These are phyloP conservation scores for Papiliotrema flavescens DNA, from an alignment of 1,284 basidiomycete species.

Conservation along the genomic window DNA sequence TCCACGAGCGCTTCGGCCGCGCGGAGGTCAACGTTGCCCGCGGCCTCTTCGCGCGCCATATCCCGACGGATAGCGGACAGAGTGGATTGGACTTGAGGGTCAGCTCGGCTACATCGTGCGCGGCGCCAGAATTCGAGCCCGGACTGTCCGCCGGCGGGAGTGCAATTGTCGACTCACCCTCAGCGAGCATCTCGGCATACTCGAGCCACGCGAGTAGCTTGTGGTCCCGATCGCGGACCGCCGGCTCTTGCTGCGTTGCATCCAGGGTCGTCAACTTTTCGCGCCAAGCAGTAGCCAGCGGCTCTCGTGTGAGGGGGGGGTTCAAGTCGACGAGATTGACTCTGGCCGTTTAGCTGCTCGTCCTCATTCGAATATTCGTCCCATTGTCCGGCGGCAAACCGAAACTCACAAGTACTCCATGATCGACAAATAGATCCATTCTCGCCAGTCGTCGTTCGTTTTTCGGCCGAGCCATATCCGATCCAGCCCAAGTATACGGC, in stretches of 20 bases:
- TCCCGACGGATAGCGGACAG: slow-evolving; percentile 1
- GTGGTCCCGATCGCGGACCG: slow-evolving; percentile 40
- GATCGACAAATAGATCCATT: slow-evolving; percentile 45
- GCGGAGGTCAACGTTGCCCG: neutral
- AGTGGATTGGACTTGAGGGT: slow-evolving; percentile 9
- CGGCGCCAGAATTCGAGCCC: too few relatives aligned
- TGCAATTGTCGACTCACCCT: slow-evolving; percentile 28
- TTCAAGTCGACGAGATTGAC: slow-evolving; percentile 35
- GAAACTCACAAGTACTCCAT: slow-evolving; percentile 43
- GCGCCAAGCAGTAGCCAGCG: slow-evolving; percentile 35
- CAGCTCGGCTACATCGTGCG: too few relatives aligned
- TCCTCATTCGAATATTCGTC: neutral
- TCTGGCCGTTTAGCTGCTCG: slow-evolving; percentile 4
- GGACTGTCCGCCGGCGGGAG: too few relatives aligned
- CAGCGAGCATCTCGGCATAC: slow-evolving; percentile 42
- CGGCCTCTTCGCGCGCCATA: neutral
- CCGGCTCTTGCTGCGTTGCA: slow-evolving; percentile 25
- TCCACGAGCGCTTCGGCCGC: slow-evolving; percentile 14
- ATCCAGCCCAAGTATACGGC: slow-evolving; percentile 31
- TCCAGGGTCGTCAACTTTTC: slow-evolving; percentile 22
- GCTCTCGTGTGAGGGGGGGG: slow-evolving; percentile 30
- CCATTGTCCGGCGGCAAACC: neutral
- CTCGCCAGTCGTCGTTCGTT: slow-evolving; percentile 44
- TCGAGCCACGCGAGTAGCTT: slow-evolving; percentile 48
- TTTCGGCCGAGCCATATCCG: slow-evolving; percentile 18